phyloP scores from a whole-genome alignment of 345 rosid species.

The Schrenkiella parvula region DNA sequence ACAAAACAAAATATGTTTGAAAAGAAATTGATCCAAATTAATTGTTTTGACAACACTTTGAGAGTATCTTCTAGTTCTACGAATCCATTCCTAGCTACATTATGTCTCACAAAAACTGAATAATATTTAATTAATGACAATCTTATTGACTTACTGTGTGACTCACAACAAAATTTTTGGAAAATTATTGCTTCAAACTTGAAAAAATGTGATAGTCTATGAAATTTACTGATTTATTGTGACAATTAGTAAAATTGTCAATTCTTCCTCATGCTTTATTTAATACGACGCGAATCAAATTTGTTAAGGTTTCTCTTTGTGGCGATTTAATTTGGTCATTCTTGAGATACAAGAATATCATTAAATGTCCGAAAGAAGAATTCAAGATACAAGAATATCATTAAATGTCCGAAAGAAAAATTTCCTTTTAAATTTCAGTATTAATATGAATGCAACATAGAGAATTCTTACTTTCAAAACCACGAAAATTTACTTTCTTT shows the following conservation, averaged over 20 bases:
- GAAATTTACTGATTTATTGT: not conserved
- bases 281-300: not conserved
- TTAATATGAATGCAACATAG: not conserved
- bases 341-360: constrained; percentile 19
- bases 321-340: not conserved
- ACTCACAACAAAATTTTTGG: not conserved
- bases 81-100: not conserved
- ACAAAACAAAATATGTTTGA: too few relatives aligned
- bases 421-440: not conserved
- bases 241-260: not conserved
- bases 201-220: not conserved
- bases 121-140: too few relatives aligned
- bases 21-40: too few relatives aligned
- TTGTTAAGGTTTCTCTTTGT: not conserved
- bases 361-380: too few relatives aligned
- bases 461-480: not conserved
- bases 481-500: not conserved
- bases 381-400: constrained; percentile 13
- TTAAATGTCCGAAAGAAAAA: not conserved
- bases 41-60: not conserved
- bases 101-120: not conserved
- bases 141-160: not conserved
- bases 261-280: not conserved
- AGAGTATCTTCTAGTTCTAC: not conserved
- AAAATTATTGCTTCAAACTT: not conserved